These are phyloP conservation scores for Theobroma grandiflorum DNA, from an alignment of 441 rosid species.

Conservation along the genomic window DNA sequence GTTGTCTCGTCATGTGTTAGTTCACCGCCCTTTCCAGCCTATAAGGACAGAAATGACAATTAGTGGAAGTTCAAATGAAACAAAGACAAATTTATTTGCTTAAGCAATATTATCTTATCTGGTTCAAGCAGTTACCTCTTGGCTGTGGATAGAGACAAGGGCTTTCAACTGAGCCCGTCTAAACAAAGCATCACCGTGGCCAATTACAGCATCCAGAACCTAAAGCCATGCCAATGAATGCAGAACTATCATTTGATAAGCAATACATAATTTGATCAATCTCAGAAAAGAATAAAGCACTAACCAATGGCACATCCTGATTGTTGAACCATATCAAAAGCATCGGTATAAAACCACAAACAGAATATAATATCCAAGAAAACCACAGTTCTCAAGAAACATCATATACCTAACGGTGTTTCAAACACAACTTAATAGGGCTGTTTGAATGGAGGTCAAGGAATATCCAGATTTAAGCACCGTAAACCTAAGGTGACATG, in stretches of 20 bases:
- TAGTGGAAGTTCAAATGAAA: conserved; percentile 35
- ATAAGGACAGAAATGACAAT: conserved; percentile 33
- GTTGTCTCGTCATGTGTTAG: conserved; percentile 79
- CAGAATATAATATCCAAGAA: background rate
- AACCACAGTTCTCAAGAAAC: background rate
- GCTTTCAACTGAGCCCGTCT: conserved; percentile 78
- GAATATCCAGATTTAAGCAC: conserved; percentile 2
- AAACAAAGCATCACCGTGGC: conserved; percentile 65
- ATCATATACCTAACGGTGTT: background rate
- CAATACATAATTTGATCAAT: background rate
- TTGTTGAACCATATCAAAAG: background rate
- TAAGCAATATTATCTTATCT: background rate
- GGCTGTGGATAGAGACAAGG: conserved; percentile 70
- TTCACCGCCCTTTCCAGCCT: conserved; percentile 89
- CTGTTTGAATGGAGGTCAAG: background rate
- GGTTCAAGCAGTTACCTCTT: conserved; percentile 54
- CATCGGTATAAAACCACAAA: conserved; percentile 11
- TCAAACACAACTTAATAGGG: background rate
- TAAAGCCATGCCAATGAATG: conserved; percentile 28
- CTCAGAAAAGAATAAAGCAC: background rate
- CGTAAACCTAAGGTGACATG: background rate
- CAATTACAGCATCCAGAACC: conserved; percentile 67
- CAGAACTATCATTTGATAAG: background rate
- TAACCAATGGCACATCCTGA: background rate
- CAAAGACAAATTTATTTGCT: conserved; percentile 13